Evolutionary conservation across 192 early-diverging fungal species (phyloP), one percentile per base, ranked within the genome.

Genomic region (Dispira parvispora): DNA sequence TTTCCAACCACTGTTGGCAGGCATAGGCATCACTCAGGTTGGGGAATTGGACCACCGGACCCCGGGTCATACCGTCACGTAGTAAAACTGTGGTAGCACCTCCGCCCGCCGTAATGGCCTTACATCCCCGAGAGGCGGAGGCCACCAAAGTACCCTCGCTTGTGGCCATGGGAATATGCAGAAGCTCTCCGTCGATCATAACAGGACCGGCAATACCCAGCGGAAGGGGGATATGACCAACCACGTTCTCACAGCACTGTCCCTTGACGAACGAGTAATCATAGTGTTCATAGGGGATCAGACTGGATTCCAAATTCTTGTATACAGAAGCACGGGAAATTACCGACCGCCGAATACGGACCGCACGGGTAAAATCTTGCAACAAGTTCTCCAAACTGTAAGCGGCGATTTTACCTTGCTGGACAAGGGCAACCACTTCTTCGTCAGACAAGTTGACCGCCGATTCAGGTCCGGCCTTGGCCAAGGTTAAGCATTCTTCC

Each of bases 191-290:
- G 67, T 96, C 90, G 53, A 96, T 81, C 45, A 74, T 72, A 58
- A 90, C 73, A 0, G 93, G 93, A 8, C 92, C 93, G 18, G 91
- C 91, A 68, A 96, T 83, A 62, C 93, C 93, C 8, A 96, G 83
- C 3, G 93, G 93, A 45, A 96, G 69, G 8, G 91, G 93, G 77
- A 91, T 81, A 61, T 94, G 86, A 52, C 93, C 93, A 65, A 96
- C 84, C 11, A 96, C 93, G 73, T 94, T 96, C 71, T 96, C 93
- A 68, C 93, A 96, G 78, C 93, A 96, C 63, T 86, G 82, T 16
- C 93, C 93, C 67, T 85, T 80, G 6, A 96, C 88, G 67, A 87
- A 85, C 65, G 78, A 75, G 69, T 96, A 96, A 73, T 91, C 88
- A 69, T 94, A 96, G 71, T 88, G 80, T 52, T 87, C 73, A 65